Conservation (phyloP, 2,329 filamentous ascomycete species). For the Claviceps humidiphila region DNA sequence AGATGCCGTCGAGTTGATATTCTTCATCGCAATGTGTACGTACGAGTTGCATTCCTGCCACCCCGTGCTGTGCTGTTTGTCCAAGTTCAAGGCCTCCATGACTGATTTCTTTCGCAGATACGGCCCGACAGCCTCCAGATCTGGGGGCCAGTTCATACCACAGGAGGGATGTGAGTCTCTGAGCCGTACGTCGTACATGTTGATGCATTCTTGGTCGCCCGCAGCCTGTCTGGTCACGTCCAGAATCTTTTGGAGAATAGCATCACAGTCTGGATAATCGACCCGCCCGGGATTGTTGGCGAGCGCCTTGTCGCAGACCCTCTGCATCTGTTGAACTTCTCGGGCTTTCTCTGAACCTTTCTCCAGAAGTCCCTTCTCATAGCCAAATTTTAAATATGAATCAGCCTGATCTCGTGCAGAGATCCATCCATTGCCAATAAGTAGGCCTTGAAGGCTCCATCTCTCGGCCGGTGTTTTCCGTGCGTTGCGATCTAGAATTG, state of each 20-base stretch:
- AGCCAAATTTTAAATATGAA: slow-evolving; percentile 70
- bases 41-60: slow-evolving; percentile 84
- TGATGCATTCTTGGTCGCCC: slow-evolving; percentile 53
- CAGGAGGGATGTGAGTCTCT: slow-evolving; percentile 70
- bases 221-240: slow-evolving; percentile 44
- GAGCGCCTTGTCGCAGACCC: slow-evolving; percentile 53
- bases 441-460: slow-evolving; percentile 73
- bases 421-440: slow-evolving; percentile 98
- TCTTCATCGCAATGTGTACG: slow-evolving; percentile 60
- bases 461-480: slow-evolving; percentile 16
- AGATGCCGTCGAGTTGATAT: slow-evolving; percentile 58
- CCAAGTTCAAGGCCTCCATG: slow-evolving; percentile 66
- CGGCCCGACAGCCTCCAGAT: slow-evolving; percentile 62
- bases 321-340: slow-evolving; percentile 54
- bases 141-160: slow-evolving; percentile 96
- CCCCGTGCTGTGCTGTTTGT: slow-evolving; percentile 66
- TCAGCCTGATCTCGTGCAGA: slow-evolving; percentile 82
- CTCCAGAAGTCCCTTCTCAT: slow-evolving; percentile 59
- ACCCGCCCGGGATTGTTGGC: slow-evolving; percentile 38
- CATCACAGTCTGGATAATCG: slow-evolving; percentile 60
- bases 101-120: slow-evolving; percentile 82
- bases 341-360: slow-evolving; percentile 51
- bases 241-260: slow-evolving; percentile 61
- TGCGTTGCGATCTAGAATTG: slow-evolving; percentile 79
- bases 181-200: slow-evolving; percentile 95